A percentile compares a stretch with the other conserved stretches of the same genome.
Conservation (phyloP, 805 yeast genomes). For the Cyberlindnera japonica region DNA sequence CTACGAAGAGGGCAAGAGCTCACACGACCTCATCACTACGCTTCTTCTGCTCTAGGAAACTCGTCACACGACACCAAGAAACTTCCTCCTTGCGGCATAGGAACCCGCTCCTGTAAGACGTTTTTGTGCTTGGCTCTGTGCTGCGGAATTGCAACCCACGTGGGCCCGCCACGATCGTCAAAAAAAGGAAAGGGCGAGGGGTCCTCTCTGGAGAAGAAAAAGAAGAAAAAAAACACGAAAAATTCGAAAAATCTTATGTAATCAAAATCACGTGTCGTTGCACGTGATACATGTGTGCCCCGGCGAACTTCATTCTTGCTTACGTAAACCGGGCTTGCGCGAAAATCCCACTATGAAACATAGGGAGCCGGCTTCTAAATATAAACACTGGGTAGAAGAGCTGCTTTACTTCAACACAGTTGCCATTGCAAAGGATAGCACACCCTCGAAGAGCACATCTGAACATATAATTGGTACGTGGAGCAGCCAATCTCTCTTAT, state of each 20-base stretch:
- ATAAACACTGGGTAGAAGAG: too few species aligned
- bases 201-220: not conserved
- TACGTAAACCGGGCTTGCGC: too few species aligned
- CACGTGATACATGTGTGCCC: not conserved
- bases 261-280: not conserved
- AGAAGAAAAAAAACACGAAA: not conserved
- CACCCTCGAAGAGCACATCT: too few species aligned
- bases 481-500: too few species aligned
- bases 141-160: slow-evolving; percentile 11
- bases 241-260: not conserved
- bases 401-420: too few species aligned
- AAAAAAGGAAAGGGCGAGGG: not conserved
- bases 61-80: slow-evolving; percentile 12
- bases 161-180: slow-evolving; percentile 2
- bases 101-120: too few species aligned
- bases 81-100: too few species aligned
- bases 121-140: too few species aligned
- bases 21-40: too few species aligned
- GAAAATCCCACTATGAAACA: slow-evolving; percentile 2
- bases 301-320: too few species aligned
- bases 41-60: not conserved
- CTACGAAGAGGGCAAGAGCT: not conserved
- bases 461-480: too few species aligned
- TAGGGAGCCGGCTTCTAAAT: slow-evolving; percentile 1
- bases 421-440: too few species aligned